These are phyloP conservation scores for Eucalyptus marginata DNA, from an alignment of 345 rosid species.

Conservation along the genomic window DNA sequence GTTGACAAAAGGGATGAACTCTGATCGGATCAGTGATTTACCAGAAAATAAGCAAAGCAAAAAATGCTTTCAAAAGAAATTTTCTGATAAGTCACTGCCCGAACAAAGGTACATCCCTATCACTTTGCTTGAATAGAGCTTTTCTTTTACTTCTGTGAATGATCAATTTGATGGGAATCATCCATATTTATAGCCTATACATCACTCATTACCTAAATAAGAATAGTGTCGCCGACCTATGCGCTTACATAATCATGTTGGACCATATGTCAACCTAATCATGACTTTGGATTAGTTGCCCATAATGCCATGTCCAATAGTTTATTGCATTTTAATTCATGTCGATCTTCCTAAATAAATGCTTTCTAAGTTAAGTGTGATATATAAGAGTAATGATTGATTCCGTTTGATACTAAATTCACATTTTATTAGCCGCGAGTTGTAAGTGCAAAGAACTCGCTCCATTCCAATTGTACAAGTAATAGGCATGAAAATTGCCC, in stretches of 20 bases:
- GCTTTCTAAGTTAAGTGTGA: not conserved
- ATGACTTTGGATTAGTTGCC: not conserved
- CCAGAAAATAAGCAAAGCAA: too few relatives aligned
- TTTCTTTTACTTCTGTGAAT: not conserved
- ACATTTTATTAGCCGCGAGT: not conserved
- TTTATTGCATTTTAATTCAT: not conserved
- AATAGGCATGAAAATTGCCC: not conserved
- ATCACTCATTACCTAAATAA: not conserved
- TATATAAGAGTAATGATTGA: not conserved
- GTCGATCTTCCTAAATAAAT: not conserved
- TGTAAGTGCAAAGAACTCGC: not conserved
- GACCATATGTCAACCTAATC: not conserved
- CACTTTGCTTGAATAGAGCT: not conserved
- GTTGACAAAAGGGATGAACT: too few relatives aligned
- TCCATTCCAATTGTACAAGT: not conserved
- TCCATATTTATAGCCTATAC: not conserved
- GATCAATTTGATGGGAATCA: not conserved
- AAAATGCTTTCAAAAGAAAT: too few relatives aligned
- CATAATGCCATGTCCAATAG: not conserved
- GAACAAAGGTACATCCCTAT: too few relatives aligned
- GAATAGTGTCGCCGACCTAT: not conserved
- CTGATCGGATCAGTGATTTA: too few relatives aligned
- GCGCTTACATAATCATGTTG: not conserved
- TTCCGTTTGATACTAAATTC: accelerated
- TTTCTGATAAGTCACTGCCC: too few relatives aligned